Evolutionary conservation across 1,139 yeast genomes (phyloP), one percentile per base, ranked within the genome.

Genomic region (Kodamaea ohmeri): DNA sequence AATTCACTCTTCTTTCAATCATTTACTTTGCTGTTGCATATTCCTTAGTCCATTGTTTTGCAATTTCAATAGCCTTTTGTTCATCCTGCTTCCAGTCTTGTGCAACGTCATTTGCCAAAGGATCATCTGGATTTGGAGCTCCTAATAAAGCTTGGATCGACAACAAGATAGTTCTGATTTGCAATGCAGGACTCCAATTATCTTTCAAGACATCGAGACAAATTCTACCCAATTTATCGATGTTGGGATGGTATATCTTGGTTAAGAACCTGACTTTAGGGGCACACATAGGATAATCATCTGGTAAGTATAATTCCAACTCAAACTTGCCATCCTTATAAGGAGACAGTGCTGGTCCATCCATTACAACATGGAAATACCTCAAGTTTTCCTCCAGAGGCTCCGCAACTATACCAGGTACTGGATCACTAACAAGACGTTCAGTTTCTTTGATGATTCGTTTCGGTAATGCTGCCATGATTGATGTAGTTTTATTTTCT

Each of bases 61-160:
- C 97, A 19, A 85, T 89, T 20, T 68, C 76, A 39, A 88, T 81
- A 16, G 97, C 97, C 46, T 71, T 72, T 38, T 74, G 69, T 61
- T 89, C 95, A 54, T 92, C 80, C 47, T 79, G 83, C 56, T 90
- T 85, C 97, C 98, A 92, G 51, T 84, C 92, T 50, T 88, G 90
- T 3, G 98, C 98, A 30, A 92, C 98, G 51, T 92, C 98, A 55
- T 92, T 92, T 22, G 97, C 97, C 47, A 94, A 73, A 1, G 98
- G 99, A 63, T 92, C 99, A 59, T 92, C 96, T 2, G 99, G 98
- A 54, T 92, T 94, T 7, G 99, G 98, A 3, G 96, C 90, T 1
- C 96, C 96, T 39, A 92, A 68, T 41, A 92, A 68, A 0, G 98
- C 97, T 62, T 94, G 98, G 45, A 92, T 85, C 13, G 96, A 86